Base-by-base conservation (phyloP, 805 yeast genomes). In the Ogataea philodendri region DNA sequence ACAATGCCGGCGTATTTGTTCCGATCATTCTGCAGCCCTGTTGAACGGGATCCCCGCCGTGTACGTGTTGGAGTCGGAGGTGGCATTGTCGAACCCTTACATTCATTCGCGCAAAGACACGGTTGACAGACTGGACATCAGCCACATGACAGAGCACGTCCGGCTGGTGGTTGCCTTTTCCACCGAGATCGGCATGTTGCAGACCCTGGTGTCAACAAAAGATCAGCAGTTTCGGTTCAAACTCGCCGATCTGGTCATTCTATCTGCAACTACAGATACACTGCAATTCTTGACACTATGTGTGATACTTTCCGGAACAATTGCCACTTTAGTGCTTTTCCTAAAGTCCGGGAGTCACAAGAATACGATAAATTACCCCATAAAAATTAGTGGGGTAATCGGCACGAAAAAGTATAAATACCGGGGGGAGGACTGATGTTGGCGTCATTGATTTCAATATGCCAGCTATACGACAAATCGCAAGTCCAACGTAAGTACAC, bases 1-100 rank as follows among this genome's bases (percentile, higher is more conserved):
- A 9, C 48, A 66, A 39, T 90, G 97, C 63, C 96, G 96, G 1
- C 87, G 88, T 53, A 93, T 95, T 0, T 89, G 97, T 60, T 82
- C 95, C 11, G 97, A 90, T 63, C 96, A 88, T 59, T 82, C 93
- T 5, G 78, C 94, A 30, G 96, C 96, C 1, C 60, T 78, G 33
- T 78, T 82, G 55, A 75, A 74, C 50, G 97, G 97, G 1, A 87
- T 69, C 60, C 97, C 97, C 4, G 73, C 87, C 7, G 75, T 87
- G 20, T 84, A 87, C 60, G 83, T 86, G 29, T 76, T 83, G 45
- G 98, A 93, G 60, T 71, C 86, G 27, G 81, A 73, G 39, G 72
- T 86, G 58, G 70, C 74, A 37, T 68, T 69, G 44, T 69, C 78
- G 3, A 79, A 77, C 59, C 81, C 80, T 29, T 81, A 67, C 54